Base-by-base conservation (phyloP, 345 rosid species). In the Garcia nutans region DNA sequence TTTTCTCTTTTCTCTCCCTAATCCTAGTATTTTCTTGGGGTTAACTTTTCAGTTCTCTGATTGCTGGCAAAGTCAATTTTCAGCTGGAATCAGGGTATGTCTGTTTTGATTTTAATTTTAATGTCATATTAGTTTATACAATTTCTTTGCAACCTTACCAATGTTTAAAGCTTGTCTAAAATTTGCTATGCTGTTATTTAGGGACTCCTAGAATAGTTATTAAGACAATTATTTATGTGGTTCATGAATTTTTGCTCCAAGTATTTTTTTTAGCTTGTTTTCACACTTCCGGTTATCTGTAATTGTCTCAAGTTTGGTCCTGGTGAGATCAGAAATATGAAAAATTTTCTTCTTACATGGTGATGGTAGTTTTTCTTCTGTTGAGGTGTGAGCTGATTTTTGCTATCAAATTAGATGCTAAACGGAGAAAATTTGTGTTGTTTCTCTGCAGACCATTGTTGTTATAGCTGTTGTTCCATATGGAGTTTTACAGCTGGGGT, bases 401-500 rank as follows among this genome's bases (percentile, higher is more conserved):
- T 58, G 37, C 41, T 57, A n/a, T n/a, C 65, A 20, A 55, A 37
- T 64, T 66, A 58, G 66, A 56, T 73, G 10, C 60, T 70, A 23
- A 3, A 15, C 23, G 49, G 54, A 54, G 47, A 49, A 61, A 44
- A 6, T 57, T 17, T 24, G 31, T 73, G 83, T 26, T n/a, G 66
- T 54, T 66, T 81, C 60, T 74, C 47, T 73, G 76, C 85, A 92
- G 98, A 90, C 97, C 74, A 83, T 91, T 80, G 87, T 84, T 74
- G 89, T 90, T 62, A 86, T 90, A 52, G 89, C 97, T 80, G 91
- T 89, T 77, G 88, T 85, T 81, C 89, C 95, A 12, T 84, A 82
- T 83, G 98, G 97, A 82, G 97, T 94, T 77, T 85, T 92, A 68
- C 98, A 94, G 84, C 92, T 94, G 78, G 98, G 97, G 77, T 92